Evolutionary conservation across 2,329 filamentous ascomycete genomes (phyloP), one percentile per base, ranked within the genome.

Genomic region (Dryadomyces sulphureus): DNA sequence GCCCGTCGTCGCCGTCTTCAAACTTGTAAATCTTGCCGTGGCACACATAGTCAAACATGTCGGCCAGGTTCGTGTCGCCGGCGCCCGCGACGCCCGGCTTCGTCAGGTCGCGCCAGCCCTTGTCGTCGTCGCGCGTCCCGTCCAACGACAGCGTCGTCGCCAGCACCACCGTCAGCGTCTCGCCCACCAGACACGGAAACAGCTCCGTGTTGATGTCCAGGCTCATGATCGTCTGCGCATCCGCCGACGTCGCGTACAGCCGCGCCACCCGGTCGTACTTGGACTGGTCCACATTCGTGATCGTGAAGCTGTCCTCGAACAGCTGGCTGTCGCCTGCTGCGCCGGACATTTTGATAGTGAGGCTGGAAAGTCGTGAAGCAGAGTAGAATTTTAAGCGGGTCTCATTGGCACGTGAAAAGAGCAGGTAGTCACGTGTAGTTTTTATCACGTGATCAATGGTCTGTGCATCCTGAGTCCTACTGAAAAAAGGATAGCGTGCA

Each of bases 251-350:
- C 59, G 79, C 88, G 46, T 70, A 77, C 59, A 96, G 77, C 55
- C 92, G 90, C 46, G 86, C 84, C 22, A 95, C 90, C 53, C 90
- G 86, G 68, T 96, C 92, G 66, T 98, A 98, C 67, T 95, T 94
- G 58, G 81, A 76, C 58, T 80, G 75, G 68, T 94, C 84, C 62
- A 87, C 70, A 46, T 75, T 67, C 54, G 79, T 90, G 57, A 96
- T 73, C 50, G 75, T 84, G 74, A 96, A 95, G 57, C 77, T 81
- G 60, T 94, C 88, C 66, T 95, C 88, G 67, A 93, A 94, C 64
- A 96, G 84, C 58, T 92, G 82, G 48, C 89, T 81, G 68, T 96
- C 90, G 55, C 84, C 81, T 65, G 86, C 79, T 54, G 66, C 70
- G 56, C 67, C 64, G 52, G 67, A 60, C 65, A 73, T 72, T 12